Evolutionary conservation across 345 rosid species (phyloP), one percentile per base, ranked within the genome.

Genomic region (Microthlaspi erraticum): DNA sequence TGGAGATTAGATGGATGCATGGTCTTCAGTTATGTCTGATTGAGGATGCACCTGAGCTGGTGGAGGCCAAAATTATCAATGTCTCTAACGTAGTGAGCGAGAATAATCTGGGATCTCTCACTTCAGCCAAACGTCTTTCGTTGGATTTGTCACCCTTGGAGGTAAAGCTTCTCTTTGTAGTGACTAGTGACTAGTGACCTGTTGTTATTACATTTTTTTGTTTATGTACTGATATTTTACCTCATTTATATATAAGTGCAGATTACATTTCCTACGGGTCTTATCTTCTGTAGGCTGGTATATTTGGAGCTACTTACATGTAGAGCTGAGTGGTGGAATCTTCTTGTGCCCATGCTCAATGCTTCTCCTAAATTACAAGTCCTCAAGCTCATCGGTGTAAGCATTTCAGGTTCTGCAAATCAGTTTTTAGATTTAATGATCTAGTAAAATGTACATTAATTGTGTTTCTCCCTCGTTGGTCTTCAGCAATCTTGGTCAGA

Each of bases 351-450:
- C 12, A 63, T 63, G 68, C 55, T 63, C 4, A 2, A 63, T 10
- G 11, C 1, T 10, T 63, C 68, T 46, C 55, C 68, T 46, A 46
- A 45, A 1, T 10, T 63, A 2, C 54, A 18, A 63, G 8, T 32
- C 5, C 43, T 63, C 67, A 45, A 63, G 32, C 55, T 50, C 33
- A 10, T 10, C 8, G 3, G 0, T 10, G 32, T 49, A 49, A 49
- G 54, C 19, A 46, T 9, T 17, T 3, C 44, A 41, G 5, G 31
- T 43, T 16, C 16, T 43, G 14, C 9, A n/a, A 9, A 8, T 43
- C 18, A 0, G 1, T 17, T 43, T 43, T 43, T 9, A 6, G 3
- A 3, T 6, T 13, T 34, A 8, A 43, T 6, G 17, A n/a, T n/a
- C 46, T n/a, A n/a, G n/a, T 43, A 5, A n/a, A 6, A 2, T n/a